Base-by-base conservation (phyloP, 1,284 basidiomycete genomes). In the Apiotrichum gracile region DNA sequence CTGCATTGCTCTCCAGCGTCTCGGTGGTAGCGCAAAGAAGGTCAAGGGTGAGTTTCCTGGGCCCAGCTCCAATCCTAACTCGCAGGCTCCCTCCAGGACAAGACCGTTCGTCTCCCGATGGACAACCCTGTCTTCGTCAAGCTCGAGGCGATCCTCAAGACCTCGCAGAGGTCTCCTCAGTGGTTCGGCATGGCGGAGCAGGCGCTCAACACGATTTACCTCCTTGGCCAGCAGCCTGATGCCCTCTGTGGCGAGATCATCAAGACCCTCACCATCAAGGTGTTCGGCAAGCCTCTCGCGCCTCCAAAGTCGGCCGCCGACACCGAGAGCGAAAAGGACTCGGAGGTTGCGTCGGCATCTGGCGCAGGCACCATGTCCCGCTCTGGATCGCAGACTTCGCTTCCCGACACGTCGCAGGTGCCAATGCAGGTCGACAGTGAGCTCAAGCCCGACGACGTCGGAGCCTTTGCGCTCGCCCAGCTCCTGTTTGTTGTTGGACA, bases 1-100 rank as follows among this genome's bases (percentile, higher is more conserved):
- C 0, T 97, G 91, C 66, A 84, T 97, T 43, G 92, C 93, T 0
- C 77, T 98, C 31, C 90, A 94, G 64, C 83, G 94, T 0, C 79
- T 98, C 17, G 89, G 90, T 45, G 96, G 96, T 1, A 96, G 89
- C 64, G 88, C 85, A 29, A 98, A 97, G 79, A 98, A 97, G 73
- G 84, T 98, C 62, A 98, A 98, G 78, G 94, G 89, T 85, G 52
- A 50, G 73, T 57, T 21, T 38, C 7, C 9, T 33, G 22, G 5
- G 12, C 12, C 22, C 26, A 12, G 24, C 19, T 41, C 21, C n/a
- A n/a, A n/a, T n/a, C n/a, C 33, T 31, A 41, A 49, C 22, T 37
- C 2, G 10, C 47, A 87, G 89, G 91, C 2, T 94, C 91, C 0
- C 81, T 97, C 16, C 78, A 85, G 24, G 90, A 97, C 77, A 89